phyloP scores from a whole-genome alignment of 2,329 filamentous ascomycete species.

The Botrytis hyacinthi region DNA sequence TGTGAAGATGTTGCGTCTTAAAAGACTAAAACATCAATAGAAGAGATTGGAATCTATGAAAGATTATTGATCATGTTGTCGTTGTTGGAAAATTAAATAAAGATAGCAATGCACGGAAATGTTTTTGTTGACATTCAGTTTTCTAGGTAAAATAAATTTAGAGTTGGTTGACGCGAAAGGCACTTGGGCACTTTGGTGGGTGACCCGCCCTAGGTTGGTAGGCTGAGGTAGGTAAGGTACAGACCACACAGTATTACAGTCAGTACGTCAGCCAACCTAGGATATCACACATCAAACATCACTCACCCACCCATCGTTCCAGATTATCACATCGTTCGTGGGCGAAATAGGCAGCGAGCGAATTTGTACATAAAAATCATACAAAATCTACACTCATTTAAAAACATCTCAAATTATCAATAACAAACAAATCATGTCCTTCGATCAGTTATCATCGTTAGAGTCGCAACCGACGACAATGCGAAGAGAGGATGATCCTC shows the following conservation, averaged over 20 bases:
- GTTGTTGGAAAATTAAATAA: constrained; percentile 20
- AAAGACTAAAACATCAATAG: constrained; percentile 5
- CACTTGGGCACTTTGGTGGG: neutral
- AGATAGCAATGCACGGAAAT: neutral
- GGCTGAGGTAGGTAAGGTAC: neutral
- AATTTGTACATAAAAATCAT: constrained; percentile 1
- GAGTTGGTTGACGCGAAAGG: constrained; percentile 15
- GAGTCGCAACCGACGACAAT: constrained; percentile 74
- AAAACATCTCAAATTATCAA: neutral
- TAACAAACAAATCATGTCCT: constrained; percentile 66
- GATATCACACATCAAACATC: neutral
- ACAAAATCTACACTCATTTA: neutral
- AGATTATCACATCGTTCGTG: constrained; percentile 3
- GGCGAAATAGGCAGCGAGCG: constrained; percentile 22
- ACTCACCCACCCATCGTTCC: neutral
- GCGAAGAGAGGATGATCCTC: constrained; percentile 66
- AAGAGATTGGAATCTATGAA: constrained; percentile 15
- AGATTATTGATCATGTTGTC: constrained; percentile 27
- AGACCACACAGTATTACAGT: constrained; percentile 19
- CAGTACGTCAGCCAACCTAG: neutral
- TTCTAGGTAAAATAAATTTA: constrained; percentile 30
- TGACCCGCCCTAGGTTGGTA: constrained; percentile 6
- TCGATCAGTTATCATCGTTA: constrained; percentile 79
- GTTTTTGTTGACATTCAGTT: constrained; percentile 31
- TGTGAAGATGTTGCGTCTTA: neutral